Conservation (phyloP, 805 yeast genomes). For the Zygosaccharomyces gambellarensis region DNA sequence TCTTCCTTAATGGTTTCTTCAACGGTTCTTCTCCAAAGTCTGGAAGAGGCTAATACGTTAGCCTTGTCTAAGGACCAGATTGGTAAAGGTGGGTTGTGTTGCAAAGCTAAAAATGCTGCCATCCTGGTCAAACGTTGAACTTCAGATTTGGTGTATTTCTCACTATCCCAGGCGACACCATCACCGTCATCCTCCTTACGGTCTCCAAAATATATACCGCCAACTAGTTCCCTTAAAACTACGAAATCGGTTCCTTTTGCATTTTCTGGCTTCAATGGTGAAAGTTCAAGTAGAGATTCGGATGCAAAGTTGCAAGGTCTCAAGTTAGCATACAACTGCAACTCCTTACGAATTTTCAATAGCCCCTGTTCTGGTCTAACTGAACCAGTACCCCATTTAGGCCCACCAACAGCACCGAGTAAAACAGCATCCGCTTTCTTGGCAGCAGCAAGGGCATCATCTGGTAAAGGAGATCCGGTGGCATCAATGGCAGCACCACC, state of each 20-base stretch:
- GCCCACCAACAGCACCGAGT: conserved; percentile 98
- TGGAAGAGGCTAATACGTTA: conserved; percentile 90
- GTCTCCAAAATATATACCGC: conserved; percentile 97
- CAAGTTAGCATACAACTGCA: conserved; percentile 89
- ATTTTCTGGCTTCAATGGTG: conserved; percentile 80
- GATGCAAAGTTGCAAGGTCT: conserved; percentile 94
- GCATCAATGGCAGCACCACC: conserved; percentile 99
- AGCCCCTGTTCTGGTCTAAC: conserved; percentile 98
- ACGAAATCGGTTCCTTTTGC: conserved; percentile 88
- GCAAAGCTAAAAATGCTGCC: conserved; percentile 97
- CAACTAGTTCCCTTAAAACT: conserved; percentile 94
- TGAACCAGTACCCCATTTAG: conserved; percentile 96
- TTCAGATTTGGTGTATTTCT: conserved; percentile 84
- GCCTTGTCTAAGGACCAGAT: conserved; percentile 97
- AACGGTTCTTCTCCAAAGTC: conserved; percentile 94
- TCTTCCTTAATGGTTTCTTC: conserved; percentile 78
- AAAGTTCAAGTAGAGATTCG: conserved; percentile 74
- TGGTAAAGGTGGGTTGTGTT: conserved; percentile 89
- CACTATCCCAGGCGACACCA: conserved; percentile 90
- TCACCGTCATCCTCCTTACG: conserved; percentile 86
- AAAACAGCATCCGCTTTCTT: conserved; percentile 90
- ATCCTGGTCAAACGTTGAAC: conserved; percentile 93
- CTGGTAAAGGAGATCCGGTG: conserved; percentile 87
- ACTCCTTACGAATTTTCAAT: conserved; percentile 87
- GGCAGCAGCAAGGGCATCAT: conserved; percentile 74